Percentiles rank a stretch among this genome's conserved stretches.
phyloP scores from a whole-genome alignment of 2,329 filamentous ascomycete genomes.

The Byssochlamys sp. region DNA sequence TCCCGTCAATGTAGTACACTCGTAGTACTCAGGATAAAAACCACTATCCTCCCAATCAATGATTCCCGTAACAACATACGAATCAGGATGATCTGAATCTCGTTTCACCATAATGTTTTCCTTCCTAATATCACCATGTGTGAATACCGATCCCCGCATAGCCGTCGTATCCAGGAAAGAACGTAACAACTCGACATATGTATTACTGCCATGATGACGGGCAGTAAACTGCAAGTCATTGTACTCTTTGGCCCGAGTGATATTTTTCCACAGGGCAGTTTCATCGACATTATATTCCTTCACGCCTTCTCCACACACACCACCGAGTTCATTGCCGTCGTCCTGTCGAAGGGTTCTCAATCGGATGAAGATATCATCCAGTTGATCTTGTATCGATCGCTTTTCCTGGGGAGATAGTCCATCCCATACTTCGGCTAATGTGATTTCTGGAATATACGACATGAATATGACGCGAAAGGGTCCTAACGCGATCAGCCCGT shows the following conservation, averaged over 20 bases:
- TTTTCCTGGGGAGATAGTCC: constrained; percentile 12
- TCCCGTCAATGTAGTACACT: constrained; percentile 14
- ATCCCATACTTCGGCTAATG: constrained; percentile 14
- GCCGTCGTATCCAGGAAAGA: constrained; percentile 9
- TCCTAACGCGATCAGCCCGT: constrained; percentile 16
- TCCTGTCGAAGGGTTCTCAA: constrained; percentile 13
- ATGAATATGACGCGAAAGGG: constrained; percentile 19
- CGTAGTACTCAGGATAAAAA: constrained; percentile 22
- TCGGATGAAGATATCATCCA: constrained; percentile 8
- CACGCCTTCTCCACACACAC: constrained; percentile 17
- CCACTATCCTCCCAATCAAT: constrained; percentile 25
- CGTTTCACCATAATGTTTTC: constrained; percentile 13
- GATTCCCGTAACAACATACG: constrained; percentile 15
- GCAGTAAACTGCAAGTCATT: constrained; percentile 16
- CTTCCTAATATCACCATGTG: constrained; percentile 18
- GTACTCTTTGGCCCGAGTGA: constrained; percentile 12
- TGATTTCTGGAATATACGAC: constrained; percentile 16
- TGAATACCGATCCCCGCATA: constrained; percentile 15
- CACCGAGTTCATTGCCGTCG: constrained; percentile 12
- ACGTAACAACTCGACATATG: constrained; percentile 15
- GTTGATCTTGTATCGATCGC: constrained; percentile 12
- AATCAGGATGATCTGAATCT: constrained; percentile 3
- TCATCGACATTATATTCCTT: constrained; percentile 15
- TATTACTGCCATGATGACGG: constrained; percentile 7
- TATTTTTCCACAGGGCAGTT: constrained; percentile 11